phyloP scores from a whole-genome alignment of 805 yeast genomes.

The Cephaloascus fragrans region DNA sequence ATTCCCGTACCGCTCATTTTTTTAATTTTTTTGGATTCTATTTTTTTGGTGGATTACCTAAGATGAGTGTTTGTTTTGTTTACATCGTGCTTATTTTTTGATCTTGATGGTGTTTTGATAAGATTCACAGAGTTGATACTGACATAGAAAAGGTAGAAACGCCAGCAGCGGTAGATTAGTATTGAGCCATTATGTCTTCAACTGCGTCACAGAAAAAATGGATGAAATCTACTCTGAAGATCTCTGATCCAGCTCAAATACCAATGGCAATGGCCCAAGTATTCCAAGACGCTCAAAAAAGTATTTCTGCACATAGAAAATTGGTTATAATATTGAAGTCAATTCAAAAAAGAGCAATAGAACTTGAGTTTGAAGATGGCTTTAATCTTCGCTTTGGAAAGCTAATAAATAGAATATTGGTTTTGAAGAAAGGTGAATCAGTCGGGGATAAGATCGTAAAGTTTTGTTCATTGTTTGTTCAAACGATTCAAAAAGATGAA shows the following conservation, averaged over 20 bases:
- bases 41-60: background rate
- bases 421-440: constrained; percentile 57
- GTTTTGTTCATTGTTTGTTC: constrained; percentile 51
- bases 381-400: constrained; percentile 55
- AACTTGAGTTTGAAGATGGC: constrained; percentile 40
- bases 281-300: constrained; percentile 71
- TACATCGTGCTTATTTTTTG: too few relatives aligned
- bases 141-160: too few relatives aligned
- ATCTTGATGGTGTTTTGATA: background rate
- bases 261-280: constrained; percentile 45
- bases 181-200: too few relatives aligned
- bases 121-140: too few relatives aligned
- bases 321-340: constrained; percentile 54
- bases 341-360: constrained; percentile 45
- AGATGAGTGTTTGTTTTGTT: background rate
- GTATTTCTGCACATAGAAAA: constrained; percentile 70
- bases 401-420: constrained; percentile 54
- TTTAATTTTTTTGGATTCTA: background rate
- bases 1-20: background rate
- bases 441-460: constrained; percentile 73
- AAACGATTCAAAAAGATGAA: constrained; percentile 30
- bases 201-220: background rate
- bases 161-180: too few relatives aligned
- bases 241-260: constrained; percentile 14
- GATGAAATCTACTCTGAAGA: constrained; percentile 9